Base-by-base conservation (phyloP, 768 basidiomycete species). In the Cyclocybe cylindracea region DNA sequence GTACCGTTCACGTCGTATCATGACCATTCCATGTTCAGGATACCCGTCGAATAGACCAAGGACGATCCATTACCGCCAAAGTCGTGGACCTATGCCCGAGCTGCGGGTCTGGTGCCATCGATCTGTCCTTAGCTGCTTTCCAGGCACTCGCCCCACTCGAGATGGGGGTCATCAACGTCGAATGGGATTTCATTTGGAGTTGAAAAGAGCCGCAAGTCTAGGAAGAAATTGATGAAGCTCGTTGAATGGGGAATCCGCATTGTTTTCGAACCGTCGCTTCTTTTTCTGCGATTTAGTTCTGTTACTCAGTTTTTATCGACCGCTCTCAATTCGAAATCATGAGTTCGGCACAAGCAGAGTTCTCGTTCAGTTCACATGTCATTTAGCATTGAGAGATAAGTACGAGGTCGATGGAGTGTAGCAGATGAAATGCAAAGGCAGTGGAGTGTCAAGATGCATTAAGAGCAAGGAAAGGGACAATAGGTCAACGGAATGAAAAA, bases 21-120 rank as follows among this genome's bases (percentile, higher is more conserved):
- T 9, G 11, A 2, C 32, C 36, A 5, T 5, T 24, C 24, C 24
- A 2, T 37, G 13, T 16, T 47, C 37, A 18, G 13, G 31, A 6
- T 39, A 40, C 16, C 38, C 10, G 10, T n/a, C 31, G 33, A 18
- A 14, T 41, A 70, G 69, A 67, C 50, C 39, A 53, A 51, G 66
- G 66, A 9, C 64, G 57, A 34, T 45, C 59, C 9, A 53, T 67
- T 10, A 49, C 50, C 11, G 67, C 61, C 5, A 57, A 53, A 16
- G 58, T 69, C 5, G 64, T 65, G 24, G 69, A 70, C 54, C 59
- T 64, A 2, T 70, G 69, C 50, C 64, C 63, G n/a, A 61, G 63
- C 3, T 68, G 69, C 48, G 56, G 54, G 16, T 50, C 40, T n/a
- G 57, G 59, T 37, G 57, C 54, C 34, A 56, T 70, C 38, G 67